Percentiles rank a stretch among this genome's conserved stretches.
Evolutionary conservation across 73 alveolate species (phyloP).

Genomic region (Paramecium caudatum): DNA sequence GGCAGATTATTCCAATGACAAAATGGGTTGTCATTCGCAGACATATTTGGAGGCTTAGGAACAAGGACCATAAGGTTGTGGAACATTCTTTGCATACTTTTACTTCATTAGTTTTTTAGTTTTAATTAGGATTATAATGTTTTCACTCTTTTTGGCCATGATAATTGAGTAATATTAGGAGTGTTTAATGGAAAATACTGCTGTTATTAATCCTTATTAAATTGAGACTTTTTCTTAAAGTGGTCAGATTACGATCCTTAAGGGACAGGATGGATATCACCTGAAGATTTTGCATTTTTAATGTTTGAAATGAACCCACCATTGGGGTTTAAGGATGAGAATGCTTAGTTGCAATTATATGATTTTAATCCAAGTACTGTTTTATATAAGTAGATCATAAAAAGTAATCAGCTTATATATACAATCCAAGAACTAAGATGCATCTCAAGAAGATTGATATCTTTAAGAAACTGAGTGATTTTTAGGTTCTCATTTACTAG

Average conservation of each 20-base stretch:
- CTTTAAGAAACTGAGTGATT: background rate
- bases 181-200: conserved; percentile 74
- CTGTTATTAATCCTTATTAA: conserved; percentile 49
- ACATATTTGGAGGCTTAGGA: background rate
- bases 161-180: conserved; percentile 29
- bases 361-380: conserved; percentile 21
- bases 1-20: conserved; percentile 3
- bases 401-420: conserved; percentile 5
- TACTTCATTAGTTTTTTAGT: conserved; percentile 38
- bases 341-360: background rate
- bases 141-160: conserved; percentile 56
- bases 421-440: conserved; percentile 26
- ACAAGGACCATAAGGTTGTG: conserved; percentile 67
- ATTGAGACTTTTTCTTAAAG: conserved; percentile 49
- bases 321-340: conserved; percentile 71
- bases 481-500: background rate
- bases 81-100: conserved; percentile 32
- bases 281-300: conserved; percentile 67
- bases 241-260: conserved; percentile 76
- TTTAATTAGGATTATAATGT: conserved; percentile 35
- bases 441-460: background rate
- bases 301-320: conserved; percentile 73
- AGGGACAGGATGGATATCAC: conserved; percentile 75
- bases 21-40: background rate
- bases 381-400: background rate